A percentile compares a stretch with the other conserved stretches of the same genome.
These are phyloP conservation scores for Mortierella sp. DNA, from an alignment of 371 early-diverging fungal genomes.

Conservation along the genomic window DNA sequence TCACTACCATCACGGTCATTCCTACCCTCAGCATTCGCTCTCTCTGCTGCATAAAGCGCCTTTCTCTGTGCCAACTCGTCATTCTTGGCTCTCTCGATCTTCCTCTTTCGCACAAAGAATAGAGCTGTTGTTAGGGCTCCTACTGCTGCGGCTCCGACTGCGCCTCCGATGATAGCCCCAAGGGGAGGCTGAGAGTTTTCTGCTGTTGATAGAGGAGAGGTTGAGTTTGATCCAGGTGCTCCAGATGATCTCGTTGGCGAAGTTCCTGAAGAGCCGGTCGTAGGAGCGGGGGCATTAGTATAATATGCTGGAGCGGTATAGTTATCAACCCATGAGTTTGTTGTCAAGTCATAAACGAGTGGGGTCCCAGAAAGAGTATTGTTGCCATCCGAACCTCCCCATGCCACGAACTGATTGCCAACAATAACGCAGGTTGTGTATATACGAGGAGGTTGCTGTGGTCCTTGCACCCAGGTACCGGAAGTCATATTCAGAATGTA, in stretches of 20 bases:
- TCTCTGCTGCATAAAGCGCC: neutral
- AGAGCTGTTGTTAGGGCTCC: neutral
- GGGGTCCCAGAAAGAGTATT: constrained; percentile 7
- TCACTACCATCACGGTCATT: neutral
- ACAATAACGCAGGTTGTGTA: constrained; percentile 32
- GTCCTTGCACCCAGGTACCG: constrained; percentile 13
- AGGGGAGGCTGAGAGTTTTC: too few species aligned
- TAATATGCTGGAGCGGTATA: constrained; percentile 23
- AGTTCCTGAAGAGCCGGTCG: neutral
- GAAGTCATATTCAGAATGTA: constrained; percentile 18
- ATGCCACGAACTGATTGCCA: constrained; percentile 31
- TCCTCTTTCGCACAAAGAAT: neutral
- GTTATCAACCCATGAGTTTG: constrained; percentile 9
- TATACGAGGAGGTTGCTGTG: neutral
- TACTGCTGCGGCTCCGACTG: neutral
- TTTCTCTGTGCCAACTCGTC: neutral
- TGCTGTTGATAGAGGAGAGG: neutral
- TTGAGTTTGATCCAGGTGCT: neutral
- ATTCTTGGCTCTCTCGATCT: neutral
- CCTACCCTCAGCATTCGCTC: neutral
- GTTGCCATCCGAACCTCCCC: constrained; percentile 30
- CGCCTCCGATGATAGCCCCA: neutral
- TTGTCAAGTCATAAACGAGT: constrained; percentile 15
- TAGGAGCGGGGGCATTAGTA: neutral
- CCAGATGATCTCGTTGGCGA: neutral